Evolutionary conservation across 805 yeast genomes (phyloP).

Genomic region (Lipomyces yamanashiensis): DNA sequence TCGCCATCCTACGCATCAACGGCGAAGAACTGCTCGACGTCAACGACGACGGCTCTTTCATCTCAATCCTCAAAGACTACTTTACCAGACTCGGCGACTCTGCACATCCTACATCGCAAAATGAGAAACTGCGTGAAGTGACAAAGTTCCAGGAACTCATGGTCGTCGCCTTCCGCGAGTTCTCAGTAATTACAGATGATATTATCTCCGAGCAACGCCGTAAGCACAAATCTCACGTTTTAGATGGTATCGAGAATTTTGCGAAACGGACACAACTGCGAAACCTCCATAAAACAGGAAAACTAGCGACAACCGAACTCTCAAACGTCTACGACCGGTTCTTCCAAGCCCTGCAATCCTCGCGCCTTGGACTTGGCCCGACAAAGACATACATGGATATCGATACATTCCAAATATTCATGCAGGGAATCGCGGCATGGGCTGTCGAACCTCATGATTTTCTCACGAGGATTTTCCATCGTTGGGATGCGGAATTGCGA

Average conservation of each 20-base stretch:
- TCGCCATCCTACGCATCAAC: constrained; percentile 86
- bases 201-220: constrained; percentile 70
- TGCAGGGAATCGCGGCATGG: constrained; percentile 85
- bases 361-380: constrained; percentile 52
- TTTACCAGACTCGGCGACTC: constrained; percentile 72
- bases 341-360: constrained; percentile 74
- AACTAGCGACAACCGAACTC: constrained; percentile 61
- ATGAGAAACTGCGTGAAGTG: constrained; percentile 65
- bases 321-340: constrained; percentile 83
- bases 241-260: constrained; percentile 84
- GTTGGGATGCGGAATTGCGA: constrained; percentile 67
- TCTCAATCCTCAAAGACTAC: constrained; percentile 80
- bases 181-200: constrained; percentile 76
- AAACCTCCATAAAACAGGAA: constrained; percentile 74
- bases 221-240: constrained; percentile 73
- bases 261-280: constrained; percentile 91
- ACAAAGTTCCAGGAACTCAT: constrained; percentile 88
- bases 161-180: constrained; percentile 92
- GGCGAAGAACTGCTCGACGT: constrained; percentile 81
- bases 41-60: constrained; percentile 91
- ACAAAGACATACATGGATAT: constrained; percentile 70
- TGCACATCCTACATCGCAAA: constrained; percentile 73
- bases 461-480: constrained; percentile 63
- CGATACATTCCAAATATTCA: constrained; percentile 69
- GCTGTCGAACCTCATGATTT: constrained; percentile 53